Evolutionary conservation across 208 protist species (phyloP), one percentile per base, ranked within the genome.

Genomic region (Acanthamoeba royreba): DNA sequence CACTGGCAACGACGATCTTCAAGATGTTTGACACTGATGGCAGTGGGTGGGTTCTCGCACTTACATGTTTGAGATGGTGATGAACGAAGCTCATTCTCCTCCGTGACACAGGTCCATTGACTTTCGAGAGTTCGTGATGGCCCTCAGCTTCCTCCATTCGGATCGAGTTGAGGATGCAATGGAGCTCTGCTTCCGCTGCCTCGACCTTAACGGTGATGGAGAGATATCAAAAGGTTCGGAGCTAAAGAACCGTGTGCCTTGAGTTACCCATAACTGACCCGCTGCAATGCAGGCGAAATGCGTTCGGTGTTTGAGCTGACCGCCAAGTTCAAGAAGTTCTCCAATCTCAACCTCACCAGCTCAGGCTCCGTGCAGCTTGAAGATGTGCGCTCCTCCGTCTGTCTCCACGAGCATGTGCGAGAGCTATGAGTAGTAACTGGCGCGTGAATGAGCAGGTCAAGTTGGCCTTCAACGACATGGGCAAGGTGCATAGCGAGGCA

Each of bases 111-210:
- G 79, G 5, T 53, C 43, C 8, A 88, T 88, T 31, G 79, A 88
- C 42, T 88, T 88, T 52, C 22, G 79, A 88, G 79, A 88, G 79
- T 88, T 88, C 42, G 79, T 88, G 43, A 63, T 88, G 79, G 79
- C 79, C 46, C 15, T 88, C 33, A 61, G 79, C 79, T 88, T 88
- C 33, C 4, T 88, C 22, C 22, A 88, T 13, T 63, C 43, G 8
- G 49, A 53, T 19, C 43, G 49, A 7, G 47, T 88, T 5, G 79
- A 88, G 35, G 79, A 88, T 22, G 7, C 43, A 11, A 33, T 88
- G 3, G 79, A 88, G 47, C 35, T 88, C 31, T 88, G 47, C 47
- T 88, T 88, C 35, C 79, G 79, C 9, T 88, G 79, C 31, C 79
- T 88, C 31, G 79, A 88, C 45, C 49, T 88, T 9, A 88, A 88